Conservation (phyloP, 495 filamentous ascomycete species). For the Rusavskia elegans region DNA sequence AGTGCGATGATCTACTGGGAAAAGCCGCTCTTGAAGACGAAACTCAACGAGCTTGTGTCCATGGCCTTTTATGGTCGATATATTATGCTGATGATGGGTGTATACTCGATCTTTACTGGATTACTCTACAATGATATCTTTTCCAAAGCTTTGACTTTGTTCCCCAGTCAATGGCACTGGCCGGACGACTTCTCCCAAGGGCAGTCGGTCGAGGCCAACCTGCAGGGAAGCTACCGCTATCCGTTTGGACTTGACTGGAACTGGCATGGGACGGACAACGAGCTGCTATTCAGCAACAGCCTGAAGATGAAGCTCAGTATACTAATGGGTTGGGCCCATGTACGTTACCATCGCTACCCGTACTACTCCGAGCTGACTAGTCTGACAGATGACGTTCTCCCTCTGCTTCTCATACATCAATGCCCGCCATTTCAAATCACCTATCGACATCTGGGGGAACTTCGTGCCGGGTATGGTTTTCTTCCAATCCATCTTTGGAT, state of each 20-base stretch:
- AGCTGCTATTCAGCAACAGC: slow-evolving; percentile 86
- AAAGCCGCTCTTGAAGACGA: slow-evolving; percentile 63
- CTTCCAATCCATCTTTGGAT: slow-evolving; percentile 98
- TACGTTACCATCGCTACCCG: slow-evolving; percentile 20
- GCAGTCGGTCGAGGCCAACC: slow-evolving; percentile 40
- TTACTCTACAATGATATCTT: slow-evolving; percentile 97
- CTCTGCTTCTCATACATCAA: slow-evolving; percentile 88
- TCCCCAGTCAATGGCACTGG: slow-evolving; percentile 80
- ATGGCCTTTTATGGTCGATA: slow-evolving; percentile 99
- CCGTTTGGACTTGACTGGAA: slow-evolving; percentile 94
- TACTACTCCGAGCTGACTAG: slow-evolving; percentile 4
- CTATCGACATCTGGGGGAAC: slow-evolving; percentile 90
- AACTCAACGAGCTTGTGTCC: slow-evolving; percentile 82
- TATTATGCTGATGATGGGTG: slow-evolving; percentile 95
- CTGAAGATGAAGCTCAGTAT: slow-evolving; percentile 99
- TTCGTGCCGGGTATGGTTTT: slow-evolving; percentile 98
- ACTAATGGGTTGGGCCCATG: slow-evolving; percentile 82
- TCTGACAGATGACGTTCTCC: slow-evolving; percentile 79
- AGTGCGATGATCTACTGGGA: slow-evolving; percentile 91
- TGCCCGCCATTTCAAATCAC: slow-evolving; percentile 80
- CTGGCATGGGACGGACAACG: slow-evolving; percentile 92
- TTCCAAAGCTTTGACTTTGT: slow-evolving; percentile 76
- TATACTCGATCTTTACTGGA: slow-evolving; percentile 93
- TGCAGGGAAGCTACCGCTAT: slow-evolving; percentile 64
- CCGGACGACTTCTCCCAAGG: slow-evolving; percentile 48